These are phyloP conservation scores for Penicillium parvum DNA, from an alignment of 495 filamentous ascomycete species.

Conservation along the genomic window DNA sequence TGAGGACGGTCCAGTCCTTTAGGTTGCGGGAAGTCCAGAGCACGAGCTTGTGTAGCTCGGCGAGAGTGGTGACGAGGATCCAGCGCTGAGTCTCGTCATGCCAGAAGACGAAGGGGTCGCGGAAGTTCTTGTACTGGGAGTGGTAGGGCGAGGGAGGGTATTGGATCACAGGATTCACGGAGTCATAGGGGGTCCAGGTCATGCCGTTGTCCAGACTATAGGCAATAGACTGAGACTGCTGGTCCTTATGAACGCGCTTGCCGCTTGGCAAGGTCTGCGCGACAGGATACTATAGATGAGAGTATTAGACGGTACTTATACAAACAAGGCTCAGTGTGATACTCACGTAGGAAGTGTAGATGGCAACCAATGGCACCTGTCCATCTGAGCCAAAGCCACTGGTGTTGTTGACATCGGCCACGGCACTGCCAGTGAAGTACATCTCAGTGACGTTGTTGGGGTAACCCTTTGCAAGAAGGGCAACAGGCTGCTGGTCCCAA, in stretches of 20 bases:
- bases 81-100: constrained; percentile 42
- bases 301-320: too few relatives aligned
- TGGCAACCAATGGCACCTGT: constrained; percentile 49
- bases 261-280: too few relatives aligned
- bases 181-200: constrained; percentile 48
- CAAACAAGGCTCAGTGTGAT: too few relatives aligned
- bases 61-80: constrained; percentile 46
- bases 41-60: constrained; percentile 47
- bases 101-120: constrained; percentile 56
- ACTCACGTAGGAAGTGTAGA: constrained; percentile 48
- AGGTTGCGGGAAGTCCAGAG: constrained; percentile 51
- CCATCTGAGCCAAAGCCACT: constrained; percentile 52
- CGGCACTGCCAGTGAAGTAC: constrained; percentile 50
- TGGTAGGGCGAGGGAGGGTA: constrained; percentile 31
- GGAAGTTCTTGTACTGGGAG: constrained; percentile 41
- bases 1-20: constrained; percentile 47
- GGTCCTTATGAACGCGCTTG: too few relatives aligned
- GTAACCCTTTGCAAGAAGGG: constrained; percentile 36
- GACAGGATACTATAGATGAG: too few relatives aligned
- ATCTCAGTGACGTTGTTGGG: constrained; percentile 42
- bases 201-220: constrained; percentile 53
- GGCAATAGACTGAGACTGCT: constrained; percentile 53
- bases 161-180: constrained; percentile 49
- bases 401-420: constrained; percentile 53
- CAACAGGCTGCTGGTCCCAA: constrained; percentile 36